A percentile compares a stretch with the other conserved stretches of the same genome.
phyloP scores from a whole-genome alignment of 345 rosid species.

The Hevea brasiliensis region DNA sequence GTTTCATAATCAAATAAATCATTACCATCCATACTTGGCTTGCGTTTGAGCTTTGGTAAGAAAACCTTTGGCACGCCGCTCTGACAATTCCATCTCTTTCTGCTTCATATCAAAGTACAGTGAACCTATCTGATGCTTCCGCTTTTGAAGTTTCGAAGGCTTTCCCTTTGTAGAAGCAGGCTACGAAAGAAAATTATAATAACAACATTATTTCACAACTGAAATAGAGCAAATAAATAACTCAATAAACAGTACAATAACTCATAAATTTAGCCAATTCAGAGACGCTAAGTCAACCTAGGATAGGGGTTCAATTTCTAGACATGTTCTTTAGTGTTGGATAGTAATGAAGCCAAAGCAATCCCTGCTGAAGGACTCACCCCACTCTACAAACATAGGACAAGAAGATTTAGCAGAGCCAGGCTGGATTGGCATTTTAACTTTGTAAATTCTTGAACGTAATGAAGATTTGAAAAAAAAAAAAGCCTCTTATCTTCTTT shows the following conservation, averaged over 20 bases:
- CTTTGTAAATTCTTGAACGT: neutral
- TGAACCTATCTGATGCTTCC: slow-evolving; percentile 95
- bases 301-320: neutral
- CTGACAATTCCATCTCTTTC: slow-evolving; percentile 75
- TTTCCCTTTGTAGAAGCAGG: slow-evolving; percentile 82
- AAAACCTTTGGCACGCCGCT: slow-evolving; percentile 80
- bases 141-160: slow-evolving; percentile 88
- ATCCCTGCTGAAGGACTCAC: neutral
- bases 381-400: neutral
- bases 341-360: neutral
- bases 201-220: neutral
- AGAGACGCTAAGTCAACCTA: neutral
- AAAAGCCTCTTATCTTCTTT: neutral
- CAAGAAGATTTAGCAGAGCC: neutral
- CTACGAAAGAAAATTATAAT: slow-evolving; percentile 28
- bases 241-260: neutral
- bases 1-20: neutral
- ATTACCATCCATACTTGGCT: slow-evolving; percentile 92
- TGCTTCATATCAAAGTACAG: slow-evolving; percentile 79
- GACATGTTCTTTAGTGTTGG: no score
- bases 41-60: slow-evolving; percentile 91
- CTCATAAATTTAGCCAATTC: neutral
- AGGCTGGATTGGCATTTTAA: neutral
- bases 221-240: neutral
- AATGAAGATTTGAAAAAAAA: neutral